Conservation (phyloP, 805 yeast species). For the Isabelozyma rhagii region DNA sequence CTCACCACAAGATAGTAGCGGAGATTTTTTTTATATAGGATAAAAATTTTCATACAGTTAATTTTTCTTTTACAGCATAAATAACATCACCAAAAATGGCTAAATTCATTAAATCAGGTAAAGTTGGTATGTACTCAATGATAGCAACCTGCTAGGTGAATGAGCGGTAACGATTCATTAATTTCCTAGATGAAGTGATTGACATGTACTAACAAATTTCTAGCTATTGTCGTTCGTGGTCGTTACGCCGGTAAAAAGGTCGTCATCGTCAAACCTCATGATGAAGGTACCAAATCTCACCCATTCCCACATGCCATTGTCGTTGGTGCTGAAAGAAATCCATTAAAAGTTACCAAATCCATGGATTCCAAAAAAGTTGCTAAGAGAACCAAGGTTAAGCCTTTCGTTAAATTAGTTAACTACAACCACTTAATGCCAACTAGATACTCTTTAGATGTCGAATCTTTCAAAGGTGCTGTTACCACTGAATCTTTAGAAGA, state of each 20-base stretch:
- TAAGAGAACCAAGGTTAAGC: slow-evolving; percentile 97
- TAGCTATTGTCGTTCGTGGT: slow-evolving; percentile 99
- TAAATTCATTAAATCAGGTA: slow-evolving; percentile 99
- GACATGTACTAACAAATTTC: slow-evolving; percentile 28
- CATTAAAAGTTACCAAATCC: slow-evolving; percentile 92
- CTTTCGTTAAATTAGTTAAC: slow-evolving; percentile 98
- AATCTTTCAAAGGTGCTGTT: slow-evolving; percentile 86
- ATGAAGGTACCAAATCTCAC: slow-evolving; percentile 98
- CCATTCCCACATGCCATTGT: slow-evolving; percentile 99
- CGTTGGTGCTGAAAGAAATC: slow-evolving; percentile 98
- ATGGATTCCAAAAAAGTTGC: slow-evolving; percentile 96
- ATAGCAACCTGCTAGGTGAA: neutral
- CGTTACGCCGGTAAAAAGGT: slow-evolving; percentile 99
- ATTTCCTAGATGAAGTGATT: neutral
- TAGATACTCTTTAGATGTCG: slow-evolving; percentile 97
- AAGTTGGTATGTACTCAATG: slow-evolving; percentile 79
- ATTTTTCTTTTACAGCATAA: slow-evolving; percentile 2
- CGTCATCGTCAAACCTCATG: slow-evolving; percentile 96
- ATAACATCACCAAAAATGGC: slow-evolving; percentile 64
- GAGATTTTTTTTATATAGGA: neutral
- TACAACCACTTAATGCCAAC: slow-evolving; percentile 99
- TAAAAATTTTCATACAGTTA: slow-evolving; percentile 1
- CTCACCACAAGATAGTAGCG: neutral
- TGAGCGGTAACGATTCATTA: neutral
- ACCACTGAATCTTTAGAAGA: slow-evolving; percentile 92